Evolutionary conservation across 1,284 basidiomycete genomes (phyloP), one percentile per base, ranked within the genome.

Genomic region (Pyrrhoderma noxium): DNA sequence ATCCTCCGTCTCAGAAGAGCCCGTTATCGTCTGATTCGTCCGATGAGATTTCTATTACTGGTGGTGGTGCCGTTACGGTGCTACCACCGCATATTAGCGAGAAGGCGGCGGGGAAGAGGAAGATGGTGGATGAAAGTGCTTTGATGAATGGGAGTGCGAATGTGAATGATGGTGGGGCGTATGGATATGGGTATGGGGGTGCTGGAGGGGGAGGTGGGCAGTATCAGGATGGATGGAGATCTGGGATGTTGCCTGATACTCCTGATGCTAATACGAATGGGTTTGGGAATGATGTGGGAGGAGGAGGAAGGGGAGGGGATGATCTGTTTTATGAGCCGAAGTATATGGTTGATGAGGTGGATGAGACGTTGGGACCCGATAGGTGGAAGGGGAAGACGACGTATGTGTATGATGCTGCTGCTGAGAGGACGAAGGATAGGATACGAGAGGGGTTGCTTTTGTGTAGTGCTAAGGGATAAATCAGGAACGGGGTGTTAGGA

Each of bases 321-420:
- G n/a, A n/a, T n/a, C n/a, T n/a, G n/a, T n/a, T n/a, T n/a, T n/a
- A n/a, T n/a, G n/a, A n/a, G n/a, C n/a, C n/a, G n/a, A n/a, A n/a
- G n/a, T n/a, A 31, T 31, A 5, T 31, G 27, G 27, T 5, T 31
- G 27, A 31, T 31, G 27, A 31, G 5, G 11, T 31, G 27, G 27
- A 31, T 31, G 27, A 31, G 27, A 11, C 27, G 11, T 11, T 31
- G 5, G 27, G 27, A 31, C 27, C 27, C 7, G 27, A 31, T 31
- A 31, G 27, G 2, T 50, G 52, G 48, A 49, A 50, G 37, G 11
- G 9, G 13, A 44, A 40, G 37, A 37, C 77, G 35, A 74, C 76
- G n/a, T 90, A 80, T 64, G 84, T 82, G 21, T 90, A 90, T 63
- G 87, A 90, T 62, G 87, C 87, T 0, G 85, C 81, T 1, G 86